Conservation (phyloP, 805 yeast species). For the Barnettozyma sp. region DNA sequence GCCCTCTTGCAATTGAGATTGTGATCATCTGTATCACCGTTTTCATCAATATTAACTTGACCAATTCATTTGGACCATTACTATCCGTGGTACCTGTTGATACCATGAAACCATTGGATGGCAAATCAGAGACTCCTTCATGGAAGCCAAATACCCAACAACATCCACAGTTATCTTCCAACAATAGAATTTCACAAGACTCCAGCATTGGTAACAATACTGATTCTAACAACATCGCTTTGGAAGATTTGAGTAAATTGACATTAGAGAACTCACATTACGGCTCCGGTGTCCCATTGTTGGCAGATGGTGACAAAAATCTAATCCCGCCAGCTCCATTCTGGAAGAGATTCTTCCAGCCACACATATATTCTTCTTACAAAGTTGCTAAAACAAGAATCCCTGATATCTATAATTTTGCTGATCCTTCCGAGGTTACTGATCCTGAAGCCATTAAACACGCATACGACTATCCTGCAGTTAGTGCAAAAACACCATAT, state of each 20-base stretch:
- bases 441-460: constrained; percentile 37
- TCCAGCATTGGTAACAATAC: constrained; percentile 7
- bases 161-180: neutral
- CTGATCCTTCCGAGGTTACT: constrained; percentile 35
- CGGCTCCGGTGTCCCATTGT: constrained; percentile 42
- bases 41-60: constrained; percentile 60
- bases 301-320: constrained; percentile 54
- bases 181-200: constrained; percentile 8
- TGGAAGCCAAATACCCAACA: constrained; percentile 33
- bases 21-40: constrained; percentile 58
- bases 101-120: constrained; percentile 72
- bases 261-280: constrained; percentile 17
- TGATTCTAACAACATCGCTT: constrained; percentile 23
- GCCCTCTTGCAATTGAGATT: constrained; percentile 75
- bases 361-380: constrained; percentile 46
- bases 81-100: constrained; percentile 57
- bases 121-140: constrained; percentile 57
- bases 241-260: constrained; percentile 21
- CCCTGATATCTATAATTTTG: constrained; percentile 54
- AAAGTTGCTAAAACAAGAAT: constrained; percentile 40
- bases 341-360: constrained; percentile 45
- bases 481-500: constrained; percentile 59
- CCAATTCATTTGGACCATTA: constrained; percentile 58
- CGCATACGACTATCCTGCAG: constrained; percentile 76
- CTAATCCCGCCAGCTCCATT: constrained; percentile 31